phyloP scores from a whole-genome alignment of 352 stramenopile species.

The Lagenidium giganteum region DNA sequence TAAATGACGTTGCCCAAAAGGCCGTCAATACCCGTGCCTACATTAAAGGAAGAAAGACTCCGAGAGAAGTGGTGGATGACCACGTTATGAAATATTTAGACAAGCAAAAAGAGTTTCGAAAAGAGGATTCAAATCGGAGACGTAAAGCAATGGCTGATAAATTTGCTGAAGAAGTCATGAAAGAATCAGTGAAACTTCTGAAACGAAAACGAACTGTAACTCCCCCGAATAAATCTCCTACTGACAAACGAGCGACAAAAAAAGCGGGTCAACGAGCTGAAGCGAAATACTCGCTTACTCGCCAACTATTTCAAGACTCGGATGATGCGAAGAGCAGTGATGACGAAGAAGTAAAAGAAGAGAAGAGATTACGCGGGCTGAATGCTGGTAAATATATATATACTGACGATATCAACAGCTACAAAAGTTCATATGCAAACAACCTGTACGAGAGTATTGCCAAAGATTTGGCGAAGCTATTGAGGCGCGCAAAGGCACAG shows the following conservation, averaged over 20 bases:
- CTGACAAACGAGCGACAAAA: conserved; percentile 1
- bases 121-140: conserved; percentile 16
- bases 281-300: neutral
- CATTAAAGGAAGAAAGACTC: conserved; percentile 17
- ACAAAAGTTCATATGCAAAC: neutral
- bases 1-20: conserved; percentile 14
- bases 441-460: conserved; percentile 1
- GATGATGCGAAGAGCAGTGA: conserved; percentile 1
- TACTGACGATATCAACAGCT: neutral
- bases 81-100: conserved; percentile 12
- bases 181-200: conserved; percentile 10
- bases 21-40: conserved; percentile 13
- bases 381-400: conserved; percentile 6
- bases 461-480: neutral
- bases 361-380: neutral
- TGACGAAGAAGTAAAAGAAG: conserved; percentile 5
- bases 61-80: conserved; percentile 13
- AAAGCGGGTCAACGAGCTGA: conserved; percentile 1
- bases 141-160: conserved; percentile 12
- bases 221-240: conserved; percentile 5
- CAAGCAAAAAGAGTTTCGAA: conserved; percentile 17
- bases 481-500: neutral
- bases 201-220: conserved; percentile 7
- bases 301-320: conserved; percentile 1
- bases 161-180: conserved; percentile 11